Evolutionary conservation across 331 rosid genomes (phyloP), one percentile per base, ranked within the genome.

Genomic region (Pyracantha coccinea): DNA sequence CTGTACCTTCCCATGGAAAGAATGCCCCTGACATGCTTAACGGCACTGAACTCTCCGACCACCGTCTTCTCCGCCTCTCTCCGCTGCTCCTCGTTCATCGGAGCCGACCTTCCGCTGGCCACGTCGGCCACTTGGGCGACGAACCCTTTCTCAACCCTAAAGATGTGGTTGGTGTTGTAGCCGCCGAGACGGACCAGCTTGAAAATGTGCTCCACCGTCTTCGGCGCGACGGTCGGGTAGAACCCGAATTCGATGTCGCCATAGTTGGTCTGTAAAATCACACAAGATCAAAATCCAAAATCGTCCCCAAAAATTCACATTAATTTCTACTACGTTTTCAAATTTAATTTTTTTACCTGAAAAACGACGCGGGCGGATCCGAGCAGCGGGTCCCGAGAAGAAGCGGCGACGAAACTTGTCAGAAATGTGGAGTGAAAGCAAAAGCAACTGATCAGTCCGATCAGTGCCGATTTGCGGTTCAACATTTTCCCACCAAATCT

Each of bases 201-300:
- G 77, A 89, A 95, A 75, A 92, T 92, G 86, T 95, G 99, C 25
- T 90, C 92, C 82, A 92, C 97, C 16, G 99, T 95, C 83, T 82
- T 83, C 47, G 97, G 97, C 28, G 99, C 99, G 60, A 95, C 97
- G 7, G 78, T 79, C 53, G 97, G 96, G 73, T 29, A 95, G 96
- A 95, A 95, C 25, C 99, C 99, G 29, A 95, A 95, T 75, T 95
- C 99, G 69, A 95, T 90, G 66, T 95, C 97, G n/a, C 99, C 99
- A 78, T 89, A 88, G 20, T 92, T 86, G 50, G 97, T 95, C 99
- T 94, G 84, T 84, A 33, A 29, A 2, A 20, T 28, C 28, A 58
- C 27, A 14, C 57, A 5, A 71, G 44, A 23, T 25, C 64, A 27
- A 35, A 29, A 32, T 35, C 38, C 54, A 32, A 29, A 68, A 21